phyloP scores from a whole-genome alignment of 139 green algal genomes.

The Tetradesmus lagerheimii region DNA sequence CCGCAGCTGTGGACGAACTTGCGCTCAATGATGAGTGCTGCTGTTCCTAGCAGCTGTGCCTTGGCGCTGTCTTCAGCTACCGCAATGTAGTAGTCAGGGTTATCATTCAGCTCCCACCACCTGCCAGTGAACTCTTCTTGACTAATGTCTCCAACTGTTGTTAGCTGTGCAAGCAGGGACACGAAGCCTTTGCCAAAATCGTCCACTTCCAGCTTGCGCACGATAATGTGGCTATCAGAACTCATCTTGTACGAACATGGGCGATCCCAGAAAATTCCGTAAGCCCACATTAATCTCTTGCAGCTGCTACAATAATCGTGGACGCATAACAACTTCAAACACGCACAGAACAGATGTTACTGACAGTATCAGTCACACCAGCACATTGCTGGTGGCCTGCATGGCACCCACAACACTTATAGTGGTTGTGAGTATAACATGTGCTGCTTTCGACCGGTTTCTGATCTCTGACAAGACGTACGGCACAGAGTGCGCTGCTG shows the following conservation, averaged over 20 bases:
- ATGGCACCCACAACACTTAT: no score
- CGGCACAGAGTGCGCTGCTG: no score
- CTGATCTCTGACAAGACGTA: no score
- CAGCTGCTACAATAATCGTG: no score
- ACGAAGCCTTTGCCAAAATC: conserved; percentile 75
- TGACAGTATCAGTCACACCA: no score
- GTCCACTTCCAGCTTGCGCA: conserved; percentile 47
- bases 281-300: no score
- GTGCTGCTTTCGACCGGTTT: no score
- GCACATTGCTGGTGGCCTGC: no score
- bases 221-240: not conserved
- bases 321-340: no score
- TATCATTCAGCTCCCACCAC: conserved; percentile 46
- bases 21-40: conserved; percentile 84
- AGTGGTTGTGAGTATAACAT: no score
- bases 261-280: no score
- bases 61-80: conserved; percentile 69
- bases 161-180: conserved; percentile 84
- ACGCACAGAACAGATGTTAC: no score
- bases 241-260: not conserved
- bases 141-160: conserved; percentile 78
- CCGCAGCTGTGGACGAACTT: conserved; percentile 92
- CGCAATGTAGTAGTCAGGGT: conserved; percentile 62
- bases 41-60: conserved; percentile 76
- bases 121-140: conserved; percentile 57